Evolutionary conservation across 2,329 filamentous ascomycete species (phyloP).

Genomic region (Verticillium klebahnii): DNA sequence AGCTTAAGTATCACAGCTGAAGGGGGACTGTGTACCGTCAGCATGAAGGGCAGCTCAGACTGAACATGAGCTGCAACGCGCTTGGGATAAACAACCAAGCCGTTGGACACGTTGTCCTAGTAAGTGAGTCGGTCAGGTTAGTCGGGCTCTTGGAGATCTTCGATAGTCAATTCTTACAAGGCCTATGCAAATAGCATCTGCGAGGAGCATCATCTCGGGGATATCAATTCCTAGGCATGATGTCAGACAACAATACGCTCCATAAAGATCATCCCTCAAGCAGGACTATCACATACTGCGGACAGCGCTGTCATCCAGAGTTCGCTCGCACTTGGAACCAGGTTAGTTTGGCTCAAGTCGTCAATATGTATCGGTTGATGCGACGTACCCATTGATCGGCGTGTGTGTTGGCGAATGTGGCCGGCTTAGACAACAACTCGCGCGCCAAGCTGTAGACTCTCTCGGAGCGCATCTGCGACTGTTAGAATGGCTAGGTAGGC

Average conservation of each 20-base stretch:
- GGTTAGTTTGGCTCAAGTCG: too few species aligned
- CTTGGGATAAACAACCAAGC: conserved; percentile 74
- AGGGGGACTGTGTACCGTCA: conserved; percentile 30
- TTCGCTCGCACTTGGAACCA: conserved; percentile 50
- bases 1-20: too few species aligned
- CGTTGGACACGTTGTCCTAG: conserved; percentile 62
- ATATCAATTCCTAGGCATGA: conserved; percentile 42
- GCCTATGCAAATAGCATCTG: conserved; percentile 51
- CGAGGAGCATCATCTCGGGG: conserved; percentile 61
- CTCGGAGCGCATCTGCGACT: too few species aligned
- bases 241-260: too few species aligned
- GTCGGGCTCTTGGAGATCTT: too few species aligned
- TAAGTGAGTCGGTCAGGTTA: conserved; percentile 40
- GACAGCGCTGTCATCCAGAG: conserved; percentile 72
- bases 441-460: too few species aligned
- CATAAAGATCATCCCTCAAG: too few species aligned
- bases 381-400: conserved; percentile 23
- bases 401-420: not conserved
- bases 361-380: conserved; percentile 18
- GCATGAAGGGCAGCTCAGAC: conserved; percentile 84
- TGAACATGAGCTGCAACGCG: conserved; percentile 64
- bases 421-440: too few species aligned
- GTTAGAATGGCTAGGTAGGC: too few species aligned
- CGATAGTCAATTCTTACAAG: too few species aligned
- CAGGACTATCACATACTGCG: conserved; percentile 30